Evolutionary conservation across 2,329 filamentous ascomycete species (phyloP), one percentile per base, ranked within the genome.

Genomic region (Fusarium cicatricum): DNA sequence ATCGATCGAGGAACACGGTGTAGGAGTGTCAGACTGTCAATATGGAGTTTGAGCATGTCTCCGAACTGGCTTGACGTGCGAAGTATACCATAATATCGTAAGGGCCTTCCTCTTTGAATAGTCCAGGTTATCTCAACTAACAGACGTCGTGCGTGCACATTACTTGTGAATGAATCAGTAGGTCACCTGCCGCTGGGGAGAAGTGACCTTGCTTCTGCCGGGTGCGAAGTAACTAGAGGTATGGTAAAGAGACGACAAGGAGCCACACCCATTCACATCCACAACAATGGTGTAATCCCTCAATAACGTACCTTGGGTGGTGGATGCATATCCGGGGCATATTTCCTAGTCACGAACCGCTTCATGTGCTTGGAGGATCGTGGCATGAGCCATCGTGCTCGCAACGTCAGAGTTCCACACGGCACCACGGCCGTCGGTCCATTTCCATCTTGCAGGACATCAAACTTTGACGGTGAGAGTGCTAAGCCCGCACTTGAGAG

Each of bases 211-310:
- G 23, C 16, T 29, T 28, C 46, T 40, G 37, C 44, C 28, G 37
- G 50, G 47, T 43, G 52, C 41, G 39, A 43, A 58, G 48, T 46
- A 55, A 36, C 52, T 55, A 47, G 45, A 38, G 44, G 55, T 39
- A 51, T 59, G 45, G 46, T 10, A 26, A 26, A 26, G 9, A 26
- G 23, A 26, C 21, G n/a, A n/a, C n/a, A 21, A 21, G 21, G 21
- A 21, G 21, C 21, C 21, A 21, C 21, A 21, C 21, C 21, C 4
- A 4, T 21, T 21, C 43, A 43, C 40, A 46, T 49, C 54, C 53
- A 46, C 49, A 50, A 52, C 32, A 42, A 65, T 52, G 61, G 61
- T 55, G 64, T 60, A 58, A 56, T 65, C 58, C 43, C 56, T 52
- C 26, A 32, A 34, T 44, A 38, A 10, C 23, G 23, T 26, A 26